Conservation (phyloP, 73 alveolate genomes). For the Tetrahymena borealis region DNA sequence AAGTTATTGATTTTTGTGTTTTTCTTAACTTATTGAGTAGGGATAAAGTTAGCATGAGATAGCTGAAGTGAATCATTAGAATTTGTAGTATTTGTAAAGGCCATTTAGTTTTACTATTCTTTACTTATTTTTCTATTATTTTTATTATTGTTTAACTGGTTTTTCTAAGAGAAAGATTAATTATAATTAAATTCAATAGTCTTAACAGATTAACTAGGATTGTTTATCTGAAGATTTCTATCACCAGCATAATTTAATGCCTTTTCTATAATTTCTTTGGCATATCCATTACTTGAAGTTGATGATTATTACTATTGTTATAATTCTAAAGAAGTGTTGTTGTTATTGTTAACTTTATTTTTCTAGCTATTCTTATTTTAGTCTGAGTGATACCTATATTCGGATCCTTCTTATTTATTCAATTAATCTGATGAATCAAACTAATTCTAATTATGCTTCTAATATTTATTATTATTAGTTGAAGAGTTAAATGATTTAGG, state of each 20-base stretch:
- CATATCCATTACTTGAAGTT: neutral
- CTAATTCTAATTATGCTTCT: neutral
- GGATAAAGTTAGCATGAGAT: no score
- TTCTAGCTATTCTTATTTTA: neutral
- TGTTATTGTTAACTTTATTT: no score
- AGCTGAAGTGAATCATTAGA: no score
- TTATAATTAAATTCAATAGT: neutral
- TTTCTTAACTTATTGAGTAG: no score
- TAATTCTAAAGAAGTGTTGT: no score
- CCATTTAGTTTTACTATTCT: neutral
- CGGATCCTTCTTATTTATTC: neutral
- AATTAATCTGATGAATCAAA: neutral
- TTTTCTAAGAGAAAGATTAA: neutral
- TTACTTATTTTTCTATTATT: neutral
- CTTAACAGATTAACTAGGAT: neutral
- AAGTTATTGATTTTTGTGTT: no score
- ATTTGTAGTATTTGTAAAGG: neutral
- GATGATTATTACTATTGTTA: neutral
- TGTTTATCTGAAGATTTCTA: neutral
- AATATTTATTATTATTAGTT: neutral
- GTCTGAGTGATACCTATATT: neutral
- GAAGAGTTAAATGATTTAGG: neutral
- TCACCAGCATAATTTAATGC: neutral
- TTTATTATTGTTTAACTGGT: neutral
- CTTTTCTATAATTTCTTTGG: neutral